These are phyloP conservation scores for Nyssa sinensis DNA, from an alignment of 148 eudicot species.

Conservation along the genomic window DNA sequence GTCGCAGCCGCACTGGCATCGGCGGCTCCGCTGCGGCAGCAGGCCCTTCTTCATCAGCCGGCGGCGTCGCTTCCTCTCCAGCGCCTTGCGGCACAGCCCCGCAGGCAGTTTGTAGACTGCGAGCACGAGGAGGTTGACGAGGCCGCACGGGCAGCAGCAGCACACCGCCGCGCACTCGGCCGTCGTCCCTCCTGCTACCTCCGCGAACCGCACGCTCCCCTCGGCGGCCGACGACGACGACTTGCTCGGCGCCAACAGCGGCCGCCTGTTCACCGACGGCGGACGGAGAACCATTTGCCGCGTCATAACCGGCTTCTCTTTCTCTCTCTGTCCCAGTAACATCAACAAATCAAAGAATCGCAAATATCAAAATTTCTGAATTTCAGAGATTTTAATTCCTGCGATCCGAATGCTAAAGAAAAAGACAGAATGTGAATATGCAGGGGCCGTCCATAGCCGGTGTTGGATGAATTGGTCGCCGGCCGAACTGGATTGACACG, in stretches of 20 bases:
- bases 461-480: too few species aligned
- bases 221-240: slow-evolving; percentile 3
- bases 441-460: too few species aligned
- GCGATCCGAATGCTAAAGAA: too few species aligned
- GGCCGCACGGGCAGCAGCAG: slow-evolving; percentile 57
- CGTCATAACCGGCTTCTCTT: slow-evolving; percentile 3
- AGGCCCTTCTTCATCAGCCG: slow-evolving; percentile 35
- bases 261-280: slow-evolving; percentile 17
- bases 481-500: too few species aligned
- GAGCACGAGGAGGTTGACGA: slow-evolving; percentile 39
- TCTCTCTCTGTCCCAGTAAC: neutral
- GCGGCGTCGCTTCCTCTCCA: slow-evolving; percentile 29
- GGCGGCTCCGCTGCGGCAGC: slow-evolving; percentile 8
- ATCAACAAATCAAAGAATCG: neutral
- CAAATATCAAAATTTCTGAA: neutral
- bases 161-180: slow-evolving; percentile 62
- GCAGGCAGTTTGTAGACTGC: slow-evolving; percentile 51
- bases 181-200: slow-evolving; percentile 58
- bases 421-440: too few species aligned
- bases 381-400: neutral
- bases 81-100: slow-evolving; percentile 47
- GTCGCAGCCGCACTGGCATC: slow-evolving; percentile 13
- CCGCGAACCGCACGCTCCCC: slow-evolving; percentile 31
- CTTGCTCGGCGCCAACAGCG: slow-evolving; percentile 15
- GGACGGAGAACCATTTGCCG: slow-evolving; percentile 20